Evolutionary conservation across 164 flowering plant genomes (phyloP), one percentile per base, ranked within the genome.

Genomic region (Kalanchoe fedtschenkoi): DNA sequence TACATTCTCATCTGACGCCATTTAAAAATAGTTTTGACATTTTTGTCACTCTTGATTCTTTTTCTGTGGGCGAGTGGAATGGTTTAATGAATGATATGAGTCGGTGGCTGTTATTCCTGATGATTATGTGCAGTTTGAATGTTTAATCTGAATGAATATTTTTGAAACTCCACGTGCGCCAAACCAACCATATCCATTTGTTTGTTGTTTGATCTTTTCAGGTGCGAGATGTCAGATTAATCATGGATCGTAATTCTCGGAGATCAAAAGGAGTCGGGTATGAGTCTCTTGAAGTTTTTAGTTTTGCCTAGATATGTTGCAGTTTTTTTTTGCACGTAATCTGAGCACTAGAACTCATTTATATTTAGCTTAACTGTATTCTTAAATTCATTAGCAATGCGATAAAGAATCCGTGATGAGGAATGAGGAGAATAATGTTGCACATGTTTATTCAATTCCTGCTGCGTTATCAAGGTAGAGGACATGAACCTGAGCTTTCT

Each of bases 241-340:
- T 93, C 65, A 93, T 93, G 99, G 99, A 93, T 54, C 80, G 99
- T 43, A 93, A 93, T 64, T 88, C 97, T 37, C 83, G 99, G 70
- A 80, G 99, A 9, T 93, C 99, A 63, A 93, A 93, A 70, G 99
- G 99, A 74, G 99, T 93, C 75, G 99, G 99, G 99, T 93, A 93
- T 74, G 95, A 74, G 42, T 44, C 51, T 57, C 39, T 17, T 58
- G 15, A 32, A 10, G 39, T 58, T 58, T 32, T 17, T 14, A 11
- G 11, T 58, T 58, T 58, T 58, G 1, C 28, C 11, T 5, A 33
- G n/a, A 62, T 66, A 14, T 62, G 28, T 65, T 70, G 4, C 17
- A 37, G 16, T 11, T 61, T 28, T 34, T 33, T 24, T 37, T 39
- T 28, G 58, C 44, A 59, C 56, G 56, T 34, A 58, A 28, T 60